Evolutionary conservation across 2,329 filamentous ascomycete species (phyloP).

Genomic region (Phialophora tarda): DNA sequence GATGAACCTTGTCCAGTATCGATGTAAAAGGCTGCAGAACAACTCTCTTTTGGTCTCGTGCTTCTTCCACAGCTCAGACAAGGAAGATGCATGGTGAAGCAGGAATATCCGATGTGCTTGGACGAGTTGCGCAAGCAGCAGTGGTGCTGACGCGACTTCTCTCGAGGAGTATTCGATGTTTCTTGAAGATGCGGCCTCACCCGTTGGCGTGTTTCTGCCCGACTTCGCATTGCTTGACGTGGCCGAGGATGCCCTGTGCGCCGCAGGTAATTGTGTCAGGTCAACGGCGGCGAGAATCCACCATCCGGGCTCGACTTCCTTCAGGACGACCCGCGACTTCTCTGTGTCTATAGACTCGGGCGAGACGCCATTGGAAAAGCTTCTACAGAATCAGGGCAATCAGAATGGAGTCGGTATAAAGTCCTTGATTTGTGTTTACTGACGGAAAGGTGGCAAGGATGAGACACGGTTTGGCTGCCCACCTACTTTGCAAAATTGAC

Average conservation of each 20-base stretch:
- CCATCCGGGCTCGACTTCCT: slow-evolving; percentile 89
- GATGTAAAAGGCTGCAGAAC: slow-evolving; percentile 74
- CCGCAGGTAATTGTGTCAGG: slow-evolving; percentile 70
- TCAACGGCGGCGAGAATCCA: slow-evolving; percentile 94
- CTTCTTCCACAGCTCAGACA: slow-evolving; percentile 72
- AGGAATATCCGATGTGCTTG: slow-evolving; percentile 84
- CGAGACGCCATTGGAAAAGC: slow-evolving; percentile 76
- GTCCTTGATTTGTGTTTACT: neutral
- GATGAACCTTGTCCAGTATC: slow-evolving; percentile 78
- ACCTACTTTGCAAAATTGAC: slow-evolving; percentile 79
- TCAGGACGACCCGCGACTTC: slow-evolving; percentile 79
- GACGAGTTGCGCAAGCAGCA: slow-evolving; percentile 79
- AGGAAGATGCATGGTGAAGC: slow-evolving; percentile 79
- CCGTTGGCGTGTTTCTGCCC: slow-evolving; percentile 12
- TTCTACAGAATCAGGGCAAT: slow-evolving; percentile 53
- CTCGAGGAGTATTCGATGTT: slow-evolving; percentile 81
- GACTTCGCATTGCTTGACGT: slow-evolving; percentile 47
- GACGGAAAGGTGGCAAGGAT: slow-evolving; percentile 4
- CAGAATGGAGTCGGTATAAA: neutral
- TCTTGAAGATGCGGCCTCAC: slow-evolving; percentile 46
- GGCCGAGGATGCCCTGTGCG: slow-evolving; percentile 50
- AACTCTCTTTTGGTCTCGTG: slow-evolving; percentile 61
- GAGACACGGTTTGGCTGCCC: slow-evolving; percentile 20
- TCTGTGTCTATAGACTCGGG: slow-evolving; percentile 91
- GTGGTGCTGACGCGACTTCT: slow-evolving; percentile 80